Conservation (phyloP, 345 rosid species). For the Citrus trifoliata region DNA sequence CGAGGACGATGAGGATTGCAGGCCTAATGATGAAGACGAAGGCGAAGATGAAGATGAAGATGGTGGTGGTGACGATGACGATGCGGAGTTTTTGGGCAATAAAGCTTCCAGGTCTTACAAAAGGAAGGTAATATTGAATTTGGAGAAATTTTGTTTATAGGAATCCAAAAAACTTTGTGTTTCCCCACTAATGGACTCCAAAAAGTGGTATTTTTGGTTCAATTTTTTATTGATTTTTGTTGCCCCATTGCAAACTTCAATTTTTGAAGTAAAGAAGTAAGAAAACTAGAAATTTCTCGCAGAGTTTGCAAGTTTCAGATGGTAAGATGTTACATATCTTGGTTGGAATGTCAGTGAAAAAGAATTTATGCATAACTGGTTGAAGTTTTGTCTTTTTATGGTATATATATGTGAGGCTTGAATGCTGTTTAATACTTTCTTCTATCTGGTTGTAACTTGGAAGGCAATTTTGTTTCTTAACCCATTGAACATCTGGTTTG, state of each 20-base stretch:
- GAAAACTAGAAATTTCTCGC: background rate
- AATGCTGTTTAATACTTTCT: background rate
- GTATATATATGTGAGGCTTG: background rate
- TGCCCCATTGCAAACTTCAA: background rate
- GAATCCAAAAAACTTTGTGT: background rate
- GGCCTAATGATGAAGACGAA: constrained; percentile 31
- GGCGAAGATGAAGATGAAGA: constrained; percentile 16
- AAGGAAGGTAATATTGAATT: constrained; percentile 20
- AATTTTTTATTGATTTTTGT: background rate
- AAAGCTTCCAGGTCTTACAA: constrained; percentile 29
- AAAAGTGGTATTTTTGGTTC: background rate
- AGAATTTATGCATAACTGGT: background rate
- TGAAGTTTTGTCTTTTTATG: background rate
- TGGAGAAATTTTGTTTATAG: too few species aligned
- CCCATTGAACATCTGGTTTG: background rate
- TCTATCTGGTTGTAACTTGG: background rate
- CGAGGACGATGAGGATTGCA: constrained; percentile 69
- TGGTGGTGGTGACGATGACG: constrained; percentile 19
- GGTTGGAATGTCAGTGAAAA: background rate
- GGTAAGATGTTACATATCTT: background rate
- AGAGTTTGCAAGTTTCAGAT: background rate
- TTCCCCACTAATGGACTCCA: background rate
- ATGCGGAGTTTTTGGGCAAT: constrained; percentile 29
- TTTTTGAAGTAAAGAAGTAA: background rate
- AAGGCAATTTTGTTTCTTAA: background rate